Evolutionary conservation across 2,329 filamentous ascomycete genomes (phyloP).

Genomic region (Ceratocystis harringtonii): DNA sequence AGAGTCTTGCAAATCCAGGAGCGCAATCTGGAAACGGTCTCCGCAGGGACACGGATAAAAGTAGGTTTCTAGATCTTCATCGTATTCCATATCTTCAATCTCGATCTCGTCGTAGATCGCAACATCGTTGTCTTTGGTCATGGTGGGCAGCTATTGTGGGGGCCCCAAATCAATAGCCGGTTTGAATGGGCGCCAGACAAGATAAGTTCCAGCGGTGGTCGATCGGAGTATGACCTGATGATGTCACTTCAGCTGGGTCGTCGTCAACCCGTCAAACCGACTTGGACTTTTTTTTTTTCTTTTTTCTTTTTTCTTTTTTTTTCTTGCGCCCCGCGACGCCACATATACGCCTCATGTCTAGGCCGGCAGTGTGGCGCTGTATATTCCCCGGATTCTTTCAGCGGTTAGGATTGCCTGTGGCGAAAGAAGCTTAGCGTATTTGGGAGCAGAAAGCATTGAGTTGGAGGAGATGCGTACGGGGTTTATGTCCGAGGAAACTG

Average conservation of each 20-base stretch:
- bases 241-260: too few relatives aligned
- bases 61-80: conserved; percentile 69
- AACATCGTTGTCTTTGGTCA: conserved; percentile 40
- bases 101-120: conserved; percentile 95
- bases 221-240: too few relatives aligned
- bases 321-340: conserved; percentile 1
- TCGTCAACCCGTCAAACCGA: not conserved
- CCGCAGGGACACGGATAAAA: conserved; percentile 95
- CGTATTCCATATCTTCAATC: conserved; percentile 96
- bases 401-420: not conserved
- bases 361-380: not conserved
- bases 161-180: too few relatives aligned
- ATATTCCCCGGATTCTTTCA: not conserved
- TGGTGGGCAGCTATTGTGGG: not conserved
- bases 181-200: too few relatives aligned
- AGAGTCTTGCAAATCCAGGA: conserved; percentile 72
- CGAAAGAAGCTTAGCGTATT: not conserved
- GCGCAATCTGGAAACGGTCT: conserved; percentile 83
- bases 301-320: not conserved
- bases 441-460: not conserved
- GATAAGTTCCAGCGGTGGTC: too few relatives aligned
- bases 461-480: not conserved
- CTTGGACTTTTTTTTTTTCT: not conserved
- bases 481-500: not conserved
- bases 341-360: not conserved